phyloP scores from a whole-genome alignment of 2,329 filamentous ascomycete species.

The Fusarium lateritium region DNA sequence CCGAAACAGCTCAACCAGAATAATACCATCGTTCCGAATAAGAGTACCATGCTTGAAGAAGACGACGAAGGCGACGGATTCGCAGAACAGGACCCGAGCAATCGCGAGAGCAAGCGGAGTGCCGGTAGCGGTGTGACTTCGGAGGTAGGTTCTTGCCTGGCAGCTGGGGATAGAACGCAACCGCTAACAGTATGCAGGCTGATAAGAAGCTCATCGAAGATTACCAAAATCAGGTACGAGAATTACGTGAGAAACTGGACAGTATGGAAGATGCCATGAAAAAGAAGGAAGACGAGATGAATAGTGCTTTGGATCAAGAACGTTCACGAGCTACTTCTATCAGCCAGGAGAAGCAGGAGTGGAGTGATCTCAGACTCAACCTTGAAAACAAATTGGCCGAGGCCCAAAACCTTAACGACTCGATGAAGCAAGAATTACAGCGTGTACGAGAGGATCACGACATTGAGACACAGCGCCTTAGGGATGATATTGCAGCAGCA shows the following conservation, averaged over 20 bases:
- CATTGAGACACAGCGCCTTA: conserved; percentile 72
- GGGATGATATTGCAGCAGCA: conserved; percentile 72
- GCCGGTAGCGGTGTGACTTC: conserved; percentile 50
- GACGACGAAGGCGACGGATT: conserved; percentile 82
- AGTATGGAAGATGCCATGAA: conserved; percentile 78
- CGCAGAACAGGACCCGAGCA: conserved; percentile 56
- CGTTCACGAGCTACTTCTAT: conserved; percentile 66
- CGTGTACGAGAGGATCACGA: conserved; percentile 78
- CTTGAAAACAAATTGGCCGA: conserved; percentile 82
- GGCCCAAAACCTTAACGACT: conserved; percentile 83
- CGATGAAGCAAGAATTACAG: conserved; percentile 84
- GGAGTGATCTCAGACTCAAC: conserved; percentile 73
- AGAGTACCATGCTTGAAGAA: conserved; percentile 97
- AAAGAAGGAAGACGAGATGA: conserved; percentile 76
- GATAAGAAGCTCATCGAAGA: conserved; percentile 83
- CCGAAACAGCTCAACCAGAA: conserved; percentile 89
- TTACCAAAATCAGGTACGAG: conserved; percentile 83
- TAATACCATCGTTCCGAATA: conserved; percentile 97
- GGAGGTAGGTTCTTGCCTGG: conserved; percentile 56
- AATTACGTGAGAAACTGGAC: conserved; percentile 81
- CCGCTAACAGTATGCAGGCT: conserved; percentile 58
- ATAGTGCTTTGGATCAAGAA: conserved; percentile 71
- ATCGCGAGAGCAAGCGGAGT: conserved; percentile 51
- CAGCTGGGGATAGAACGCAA: neutral
- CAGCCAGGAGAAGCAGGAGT: conserved; percentile 78